phyloP scores from a whole-genome alignment of 1,284 basidiomycete species.

The Boletus nobilissimus region DNA sequence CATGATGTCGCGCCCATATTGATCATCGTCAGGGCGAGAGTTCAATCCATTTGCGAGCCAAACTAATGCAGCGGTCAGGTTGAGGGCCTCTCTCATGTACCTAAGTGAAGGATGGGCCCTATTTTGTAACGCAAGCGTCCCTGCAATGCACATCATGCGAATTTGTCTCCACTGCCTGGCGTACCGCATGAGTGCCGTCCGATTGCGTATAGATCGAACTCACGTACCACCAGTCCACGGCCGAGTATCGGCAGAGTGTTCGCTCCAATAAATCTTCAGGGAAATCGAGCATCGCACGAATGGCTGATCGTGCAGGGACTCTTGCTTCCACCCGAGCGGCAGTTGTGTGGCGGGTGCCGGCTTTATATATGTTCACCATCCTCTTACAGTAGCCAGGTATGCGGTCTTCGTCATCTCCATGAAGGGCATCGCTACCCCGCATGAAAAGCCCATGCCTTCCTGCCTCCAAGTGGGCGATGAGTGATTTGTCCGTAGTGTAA shows the following conservation, averaged over 20 bases:
- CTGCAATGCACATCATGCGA: conserved; percentile 15
- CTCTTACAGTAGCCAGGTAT: conserved; percentile 9
- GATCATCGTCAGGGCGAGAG: conserved; percentile 22
- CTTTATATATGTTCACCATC: conserved; percentile 12
- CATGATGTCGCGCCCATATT: conserved; percentile 22
- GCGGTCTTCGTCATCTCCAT: not conserved
- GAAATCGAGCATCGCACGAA: conserved; percentile 6
- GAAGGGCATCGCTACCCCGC: conserved; percentile 12
- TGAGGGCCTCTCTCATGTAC: conserved; percentile 21
- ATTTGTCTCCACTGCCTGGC: conserved; percentile 27
- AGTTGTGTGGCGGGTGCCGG: conserved; percentile 15
- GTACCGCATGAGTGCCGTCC: not conserved
- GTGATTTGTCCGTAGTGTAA: conserved; percentile 21
- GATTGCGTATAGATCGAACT: not conserved
- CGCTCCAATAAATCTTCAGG: not conserved
- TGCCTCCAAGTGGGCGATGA: conserved; percentile 25
- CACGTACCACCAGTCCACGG: conserved; percentile 23
- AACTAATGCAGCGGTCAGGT: conserved; percentile 17
- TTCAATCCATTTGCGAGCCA: conserved; percentile 23
- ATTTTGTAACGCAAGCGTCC: conserved; percentile 17
- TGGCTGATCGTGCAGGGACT: not conserved
- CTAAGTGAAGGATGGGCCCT: conserved; percentile 6
- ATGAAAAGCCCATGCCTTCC: conserved; percentile 24
- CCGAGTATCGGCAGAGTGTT: conserved; percentile 7
- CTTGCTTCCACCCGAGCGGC: conserved; percentile 20